phyloP scores from a whole-genome alignment of 768 basidiomycete species.

The Lentinula boryana region DNA sequence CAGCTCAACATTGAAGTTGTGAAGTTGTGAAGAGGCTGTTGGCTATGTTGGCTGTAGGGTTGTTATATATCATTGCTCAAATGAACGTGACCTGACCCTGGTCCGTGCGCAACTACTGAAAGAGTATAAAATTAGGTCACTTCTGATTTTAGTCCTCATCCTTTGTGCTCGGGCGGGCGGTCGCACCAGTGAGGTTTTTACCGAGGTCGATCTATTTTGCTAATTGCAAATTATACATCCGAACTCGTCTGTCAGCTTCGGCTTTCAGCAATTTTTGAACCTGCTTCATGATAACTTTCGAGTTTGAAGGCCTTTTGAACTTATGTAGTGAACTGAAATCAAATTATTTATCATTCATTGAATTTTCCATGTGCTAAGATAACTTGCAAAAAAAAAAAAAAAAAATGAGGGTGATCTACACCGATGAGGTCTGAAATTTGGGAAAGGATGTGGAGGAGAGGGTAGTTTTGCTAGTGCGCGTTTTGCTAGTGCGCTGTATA shows the following conservation, averaged over 20 bases:
- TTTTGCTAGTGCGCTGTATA: too few relatives aligned
- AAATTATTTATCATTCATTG: too few relatives aligned
- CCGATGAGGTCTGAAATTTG: too few relatives aligned
- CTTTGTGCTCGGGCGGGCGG: slow-evolving; percentile 94
- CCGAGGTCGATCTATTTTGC: slow-evolving; percentile 93
- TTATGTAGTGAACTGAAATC: background rate
- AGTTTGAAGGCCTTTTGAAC: slow-evolving; percentile 13
- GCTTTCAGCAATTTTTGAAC: slow-evolving; percentile 91
- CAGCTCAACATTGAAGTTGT: too few relatives aligned
- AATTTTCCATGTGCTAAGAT: too few relatives aligned
- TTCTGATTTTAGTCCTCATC: background rate
- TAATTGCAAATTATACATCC: slow-evolving; percentile 98
- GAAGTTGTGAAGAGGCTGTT: too few relatives aligned
- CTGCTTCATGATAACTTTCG: slow-evolving; percentile 19
- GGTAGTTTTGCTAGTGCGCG: too few relatives aligned
- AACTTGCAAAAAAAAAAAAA: too few relatives aligned
- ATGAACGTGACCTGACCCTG: background rate
- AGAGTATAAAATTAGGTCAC: background rate
- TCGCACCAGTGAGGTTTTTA: slow-evolving; percentile 90
- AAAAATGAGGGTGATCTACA: too few relatives aligned
- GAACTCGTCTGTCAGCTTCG: slow-evolving; percentile 87
- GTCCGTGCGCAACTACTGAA: background rate
- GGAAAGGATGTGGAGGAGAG: too few relatives aligned
- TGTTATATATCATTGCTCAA: background rate
- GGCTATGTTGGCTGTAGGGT: too few relatives aligned